Conservation (phyloP, 129 eudicot species). For the Pseudognaphalium luteoalbum region DNA sequence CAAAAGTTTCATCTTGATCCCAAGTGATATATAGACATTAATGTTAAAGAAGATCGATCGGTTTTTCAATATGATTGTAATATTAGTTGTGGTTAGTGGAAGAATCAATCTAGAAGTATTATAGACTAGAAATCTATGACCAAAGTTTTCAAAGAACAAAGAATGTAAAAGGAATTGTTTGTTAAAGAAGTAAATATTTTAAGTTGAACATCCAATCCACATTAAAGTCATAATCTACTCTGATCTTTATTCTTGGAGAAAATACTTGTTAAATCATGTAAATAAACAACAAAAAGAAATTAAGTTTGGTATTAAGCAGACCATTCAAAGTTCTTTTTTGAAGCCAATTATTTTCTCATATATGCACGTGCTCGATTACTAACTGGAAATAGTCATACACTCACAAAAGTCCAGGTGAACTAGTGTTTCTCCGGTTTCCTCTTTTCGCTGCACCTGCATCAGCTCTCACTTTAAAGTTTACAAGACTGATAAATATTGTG, state of each 20-base stretch:
- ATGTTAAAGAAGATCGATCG: not conserved
- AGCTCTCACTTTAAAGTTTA: not conserved
- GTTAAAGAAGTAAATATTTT: not conserved
- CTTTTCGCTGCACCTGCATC: not conserved
- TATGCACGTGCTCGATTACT: not conserved
- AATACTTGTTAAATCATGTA: slow-evolving; percentile 4
- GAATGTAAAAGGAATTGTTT: slow-evolving; percentile 21
- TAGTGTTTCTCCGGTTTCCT: not conserved
- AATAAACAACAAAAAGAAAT: slow-evolving; percentile 15
- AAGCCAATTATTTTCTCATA: not conserved
- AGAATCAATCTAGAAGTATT: slow-evolving; percentile 7
- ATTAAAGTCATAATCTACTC: slow-evolving; percentile 9
- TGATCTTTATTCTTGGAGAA: slow-evolving; percentile 17
- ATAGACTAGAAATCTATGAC: not conserved
- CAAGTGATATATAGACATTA: not conserved
- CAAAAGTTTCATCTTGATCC: not conserved
- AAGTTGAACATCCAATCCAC: slow-evolving; percentile 14
- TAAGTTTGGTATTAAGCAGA: slow-evolving; percentile 25
- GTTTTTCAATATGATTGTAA: not conserved
- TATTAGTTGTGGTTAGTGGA: not conserved
- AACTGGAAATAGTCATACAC: not conserved
- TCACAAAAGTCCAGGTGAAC: not conserved
- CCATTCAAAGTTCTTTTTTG: slow-evolving; percentile 26
- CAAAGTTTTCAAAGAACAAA: not conserved
- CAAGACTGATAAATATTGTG: not conserved